phyloP scores from a whole-genome alignment of 2,329 filamentous ascomycete species.

The Paracorniculantispora psalliotae region DNA sequence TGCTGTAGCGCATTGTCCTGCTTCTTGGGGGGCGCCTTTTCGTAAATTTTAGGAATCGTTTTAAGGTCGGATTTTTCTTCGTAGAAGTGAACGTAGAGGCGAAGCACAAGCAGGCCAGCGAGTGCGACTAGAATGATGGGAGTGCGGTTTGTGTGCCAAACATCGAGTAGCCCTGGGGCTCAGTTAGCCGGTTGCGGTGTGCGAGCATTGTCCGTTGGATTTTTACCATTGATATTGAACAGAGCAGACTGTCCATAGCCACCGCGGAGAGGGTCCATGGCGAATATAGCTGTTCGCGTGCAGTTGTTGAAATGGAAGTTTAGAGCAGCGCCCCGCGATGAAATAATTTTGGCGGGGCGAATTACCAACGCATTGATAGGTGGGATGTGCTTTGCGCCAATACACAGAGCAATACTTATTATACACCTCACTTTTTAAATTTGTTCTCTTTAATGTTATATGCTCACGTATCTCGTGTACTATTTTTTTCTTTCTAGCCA shows the following conservation, averaged over 20 bases:
- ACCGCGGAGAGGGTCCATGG: slow-evolving; percentile 14
- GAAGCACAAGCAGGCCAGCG: slow-evolving; percentile 32
- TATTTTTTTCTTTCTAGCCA: background rate
- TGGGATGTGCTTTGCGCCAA: background rate
- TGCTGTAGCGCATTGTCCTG: slow-evolving; percentile 4
- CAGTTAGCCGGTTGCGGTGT: background rate
- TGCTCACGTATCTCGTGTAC: too few relatives aligned
- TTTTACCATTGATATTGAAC: slow-evolving; percentile 15
- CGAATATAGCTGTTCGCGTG: slow-evolving; percentile 8
- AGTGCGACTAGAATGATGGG: slow-evolving; percentile 38
- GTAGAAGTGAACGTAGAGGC: slow-evolving; percentile 38
- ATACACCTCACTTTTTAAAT: too few relatives aligned
- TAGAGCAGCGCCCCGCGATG: slow-evolving; percentile 17
- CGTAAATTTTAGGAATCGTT: slow-evolving; percentile 33
- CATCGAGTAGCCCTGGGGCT: slow-evolving; percentile 32
- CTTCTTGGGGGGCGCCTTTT: slow-evolving; percentile 13
- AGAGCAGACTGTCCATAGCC: slow-evolving; percentile 5
- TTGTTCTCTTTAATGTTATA: too few relatives aligned
- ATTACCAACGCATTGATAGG: slow-evolving; percentile 14
- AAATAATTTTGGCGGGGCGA: slow-evolving; percentile 21
- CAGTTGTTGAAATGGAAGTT: slow-evolving; percentile 8
- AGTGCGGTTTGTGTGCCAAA: slow-evolving; percentile 44
- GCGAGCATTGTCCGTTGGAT: background rate
- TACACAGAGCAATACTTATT: too few relatives aligned
- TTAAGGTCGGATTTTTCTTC: slow-evolving; percentile 31